These are phyloP conservation scores for Crinitomyces ghanaensis DNA, from an alignment of 805 yeast genomes.

Conservation along the genomic window DNA sequence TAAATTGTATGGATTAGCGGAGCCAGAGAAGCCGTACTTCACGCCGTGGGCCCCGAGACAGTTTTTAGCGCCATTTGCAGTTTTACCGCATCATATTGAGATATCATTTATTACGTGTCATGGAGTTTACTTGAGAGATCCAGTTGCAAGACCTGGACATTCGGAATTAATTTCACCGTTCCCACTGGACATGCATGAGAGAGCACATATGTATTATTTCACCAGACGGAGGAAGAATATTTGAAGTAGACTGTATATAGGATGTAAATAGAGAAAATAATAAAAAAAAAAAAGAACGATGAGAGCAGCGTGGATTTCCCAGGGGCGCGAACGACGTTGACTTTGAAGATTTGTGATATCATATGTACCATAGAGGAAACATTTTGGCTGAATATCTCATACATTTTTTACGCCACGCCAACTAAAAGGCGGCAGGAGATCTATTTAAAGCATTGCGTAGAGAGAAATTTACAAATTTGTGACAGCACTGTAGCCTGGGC, in stretches of 20 bases:
- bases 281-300: too few relatives aligned
- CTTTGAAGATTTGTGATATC: too few relatives aligned
- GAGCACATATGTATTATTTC: constrained; percentile 85
- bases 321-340: too few relatives aligned
- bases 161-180: constrained; percentile 93
- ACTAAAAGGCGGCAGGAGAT: too few relatives aligned
- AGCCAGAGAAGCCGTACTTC: constrained; percentile 71
- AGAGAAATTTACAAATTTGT: too few relatives aligned
- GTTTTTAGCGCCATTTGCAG: constrained; percentile 83
- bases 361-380: too few relatives aligned
- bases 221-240: constrained; percentile 25
- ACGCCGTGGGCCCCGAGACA: constrained; percentile 97
- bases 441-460: too few relatives aligned
- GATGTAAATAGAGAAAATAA: background rate
- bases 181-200: constrained; percentile 68
- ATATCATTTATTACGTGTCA: constrained; percentile 85
- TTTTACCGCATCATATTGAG: constrained; percentile 86
- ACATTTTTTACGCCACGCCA: too few relatives aligned
- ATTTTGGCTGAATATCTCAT: too few relatives aligned
- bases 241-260: constrained; percentile 2
- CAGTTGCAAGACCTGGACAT: constrained; percentile 93
- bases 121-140: constrained; percentile 93
- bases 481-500: too few relatives aligned
- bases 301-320: too few relatives aligned
- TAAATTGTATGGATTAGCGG: constrained; percentile 64